These are phyloP conservation scores for Nemania abortiva DNA, from an alignment of 2,329 filamentous ascomycete species.

Conservation along the genomic window DNA sequence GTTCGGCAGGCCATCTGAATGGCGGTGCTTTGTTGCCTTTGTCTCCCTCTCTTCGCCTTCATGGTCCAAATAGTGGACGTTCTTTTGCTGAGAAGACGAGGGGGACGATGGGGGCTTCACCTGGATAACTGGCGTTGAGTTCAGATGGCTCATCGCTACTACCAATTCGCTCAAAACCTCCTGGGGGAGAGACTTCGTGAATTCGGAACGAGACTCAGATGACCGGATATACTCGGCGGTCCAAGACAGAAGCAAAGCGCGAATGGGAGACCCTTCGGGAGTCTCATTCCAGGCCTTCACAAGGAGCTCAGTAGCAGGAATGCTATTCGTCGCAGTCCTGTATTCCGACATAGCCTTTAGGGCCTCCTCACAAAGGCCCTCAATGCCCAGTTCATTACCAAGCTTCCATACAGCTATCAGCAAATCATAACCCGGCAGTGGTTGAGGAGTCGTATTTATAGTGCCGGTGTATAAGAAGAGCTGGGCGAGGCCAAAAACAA, in stretches of 20 bases:
- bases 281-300: conserved; percentile 73
- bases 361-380: conserved; percentile 67
- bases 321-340: conserved; percentile 64
- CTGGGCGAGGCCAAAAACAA: conserved; percentile 68
- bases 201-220: conserved; percentile 67
- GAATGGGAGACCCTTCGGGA: conserved; percentile 69
- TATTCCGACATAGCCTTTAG: conserved; percentile 70
- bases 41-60: conserved; percentile 57
- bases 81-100: conserved; percentile 55
- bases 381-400: conserved; percentile 63
- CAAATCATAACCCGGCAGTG: conserved; percentile 64
- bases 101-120: conserved; percentile 44
- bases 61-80: conserved; percentile 63
- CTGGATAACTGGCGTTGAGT: conserved; percentile 54
- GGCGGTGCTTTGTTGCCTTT: conserved; percentile 55
- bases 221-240: conserved; percentile 73
- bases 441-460: conserved; percentile 58
- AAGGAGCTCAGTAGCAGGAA: conserved; percentile 69
- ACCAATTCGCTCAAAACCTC: conserved; percentile 73
- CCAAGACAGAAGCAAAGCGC: conserved; percentile 70
- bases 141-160: conserved; percentile 69
- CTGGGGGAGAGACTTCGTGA: conserved; percentile 71
- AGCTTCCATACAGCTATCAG: conserved; percentile 70
- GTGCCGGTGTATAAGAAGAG: conserved; percentile 66
- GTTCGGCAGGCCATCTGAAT: conserved; percentile 52